Percentiles rank a stretch among this genome's conserved stretches.
phyloP scores from a whole-genome alignment of 352 stramenopile genomes.

The Pythium chondricola region DNA sequence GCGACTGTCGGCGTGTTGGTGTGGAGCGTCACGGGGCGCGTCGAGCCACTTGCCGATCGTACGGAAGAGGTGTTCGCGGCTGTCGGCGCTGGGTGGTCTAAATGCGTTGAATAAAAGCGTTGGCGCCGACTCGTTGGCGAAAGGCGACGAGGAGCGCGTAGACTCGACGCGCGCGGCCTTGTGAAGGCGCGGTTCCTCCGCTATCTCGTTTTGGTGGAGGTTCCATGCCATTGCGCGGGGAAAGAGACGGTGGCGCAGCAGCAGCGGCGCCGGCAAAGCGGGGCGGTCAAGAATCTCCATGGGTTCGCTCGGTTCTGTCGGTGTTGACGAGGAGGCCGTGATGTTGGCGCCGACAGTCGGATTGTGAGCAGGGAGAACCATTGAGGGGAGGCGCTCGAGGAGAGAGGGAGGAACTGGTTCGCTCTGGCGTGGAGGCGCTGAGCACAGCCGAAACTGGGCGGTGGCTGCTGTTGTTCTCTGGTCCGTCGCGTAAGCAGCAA shows the following conservation, averaged over 20 bases:
- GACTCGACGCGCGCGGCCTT: not conserved
- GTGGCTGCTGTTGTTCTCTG: not conserved
- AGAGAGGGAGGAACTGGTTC: not conserved
- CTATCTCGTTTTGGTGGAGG: constrained; percentile 18
- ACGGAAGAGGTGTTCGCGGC: constrained; percentile 39
- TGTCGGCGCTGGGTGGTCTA: constrained; percentile 4
- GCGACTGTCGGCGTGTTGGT: not conserved
- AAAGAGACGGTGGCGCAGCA: constrained; percentile 56
- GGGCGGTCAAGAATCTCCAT: not conserved
- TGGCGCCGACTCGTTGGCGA: not conserved
- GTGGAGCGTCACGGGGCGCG: not conserved
- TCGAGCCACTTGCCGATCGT: constrained; percentile 49
- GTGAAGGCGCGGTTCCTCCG: not conserved
- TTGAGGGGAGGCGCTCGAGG: not conserved
- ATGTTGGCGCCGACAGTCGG: not conserved
- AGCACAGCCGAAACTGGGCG: not conserved
- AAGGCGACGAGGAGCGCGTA: not conserved
- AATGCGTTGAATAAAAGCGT: not conserved
- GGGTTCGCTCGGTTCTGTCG: constrained; percentile 6
- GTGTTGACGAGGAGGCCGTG: not conserved
- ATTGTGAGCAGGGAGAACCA: not conserved
- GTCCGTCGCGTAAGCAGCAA: not conserved
- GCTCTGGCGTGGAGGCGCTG: not conserved
- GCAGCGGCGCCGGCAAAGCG: not conserved
- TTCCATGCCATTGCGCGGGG: constrained; percentile 58